Evolutionary conservation across 768 basidiomycete species (phyloP), one percentile per base, ranked within the genome.

Genomic region (Xerocomus potaroensis): DNA sequence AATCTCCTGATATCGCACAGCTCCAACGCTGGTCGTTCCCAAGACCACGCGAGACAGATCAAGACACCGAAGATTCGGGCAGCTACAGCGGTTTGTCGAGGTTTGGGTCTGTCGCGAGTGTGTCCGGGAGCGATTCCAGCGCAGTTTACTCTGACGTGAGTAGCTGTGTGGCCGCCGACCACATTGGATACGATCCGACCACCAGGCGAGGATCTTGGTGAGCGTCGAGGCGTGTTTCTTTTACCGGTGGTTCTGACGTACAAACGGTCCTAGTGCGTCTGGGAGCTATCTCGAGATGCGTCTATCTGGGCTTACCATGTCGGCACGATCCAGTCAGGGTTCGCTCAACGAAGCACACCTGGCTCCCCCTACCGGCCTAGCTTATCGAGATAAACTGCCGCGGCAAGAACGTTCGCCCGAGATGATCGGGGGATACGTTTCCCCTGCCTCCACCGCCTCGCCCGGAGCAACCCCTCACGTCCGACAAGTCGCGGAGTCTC

Each of bases 81-180:
- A 73, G 75, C 11, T 81, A 75, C 50, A 72, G 70, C 32, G 68
- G 27, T 4, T 27, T 73, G 8, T 73, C 81, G 26, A 68, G 82
- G 51, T 84, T 83, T 56, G 75, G 79, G 4, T 84, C 81, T 3
- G 75, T 83, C 48, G 75, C 75, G 4, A 82, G 81, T 8, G 64
- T 81, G 31, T 74, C 76, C 8, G 79, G 79, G 21, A 82, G 80
- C 58, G 80, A 83, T 10, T 69, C 81, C 0, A 82, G 79, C 10
- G 70, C 71, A 7, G 71, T 75, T 51, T 77, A 69, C 40, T 71
- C 77, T 8, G 76, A 79, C 5, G 66, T 72, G 36, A 65, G 68
- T 49, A 69, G 65, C 29, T 65, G 65, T 55, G 63, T 59, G 38
- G 63, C 57, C 10, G 60, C 51, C 31, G 65, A 65, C 45, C 68